Percentiles rank a stretch among this genome's conserved stretches.
Conservation (phyloP, 176 grass and related monocot species). For the Musa beccarii region DNA sequence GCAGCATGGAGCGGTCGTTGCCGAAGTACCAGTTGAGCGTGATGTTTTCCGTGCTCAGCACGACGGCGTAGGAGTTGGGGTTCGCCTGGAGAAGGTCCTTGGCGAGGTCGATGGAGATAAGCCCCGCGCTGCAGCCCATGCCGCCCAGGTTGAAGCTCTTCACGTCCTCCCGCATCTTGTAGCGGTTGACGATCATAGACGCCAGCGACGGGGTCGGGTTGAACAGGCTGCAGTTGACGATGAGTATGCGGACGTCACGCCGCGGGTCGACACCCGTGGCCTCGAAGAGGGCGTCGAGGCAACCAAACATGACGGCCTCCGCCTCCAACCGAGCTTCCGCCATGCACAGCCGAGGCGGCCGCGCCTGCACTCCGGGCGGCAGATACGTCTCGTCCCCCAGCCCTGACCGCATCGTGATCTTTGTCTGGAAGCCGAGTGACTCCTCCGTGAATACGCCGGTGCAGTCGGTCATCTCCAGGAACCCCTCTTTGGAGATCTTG, state of each 20-base stretch:
- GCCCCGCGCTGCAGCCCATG: constrained; percentile 69
- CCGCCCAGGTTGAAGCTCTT: constrained; percentile 69
- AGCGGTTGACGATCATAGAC: constrained; percentile 57
- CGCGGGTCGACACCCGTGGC: constrained; percentile 47
- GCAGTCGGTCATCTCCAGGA: constrained; percentile 48
- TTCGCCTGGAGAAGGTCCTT: constrained; percentile 53
- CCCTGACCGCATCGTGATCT: constrained; percentile 48
- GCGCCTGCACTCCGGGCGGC: constrained; percentile 42
- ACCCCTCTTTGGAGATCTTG: constrained; percentile 44
- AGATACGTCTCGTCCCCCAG: constrained; percentile 69
- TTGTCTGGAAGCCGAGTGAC: constrained; percentile 63
- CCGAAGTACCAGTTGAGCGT: constrained; percentile 84
- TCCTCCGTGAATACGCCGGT: constrained; percentile 36
- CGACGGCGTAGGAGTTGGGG: constrained; percentile 31
- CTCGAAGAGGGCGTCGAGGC: constrained; percentile 45
- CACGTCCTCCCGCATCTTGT: constrained; percentile 44
- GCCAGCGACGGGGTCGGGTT: constrained; percentile 38
- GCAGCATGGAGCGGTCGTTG: constrained; percentile 70
- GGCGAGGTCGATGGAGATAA: constrained; percentile 63
- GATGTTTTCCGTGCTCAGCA: constrained; percentile 73
- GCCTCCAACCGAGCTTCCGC: constrained; percentile 54
- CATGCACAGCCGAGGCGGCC: constrained; percentile 52
- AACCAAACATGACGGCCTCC: constrained; percentile 61
- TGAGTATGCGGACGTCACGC: constrained; percentile 46
- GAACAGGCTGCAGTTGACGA: constrained; percentile 49